phyloP scores from a whole-genome alignment of 352 stramenopile species.

The Pythium chondricola region DNA sequence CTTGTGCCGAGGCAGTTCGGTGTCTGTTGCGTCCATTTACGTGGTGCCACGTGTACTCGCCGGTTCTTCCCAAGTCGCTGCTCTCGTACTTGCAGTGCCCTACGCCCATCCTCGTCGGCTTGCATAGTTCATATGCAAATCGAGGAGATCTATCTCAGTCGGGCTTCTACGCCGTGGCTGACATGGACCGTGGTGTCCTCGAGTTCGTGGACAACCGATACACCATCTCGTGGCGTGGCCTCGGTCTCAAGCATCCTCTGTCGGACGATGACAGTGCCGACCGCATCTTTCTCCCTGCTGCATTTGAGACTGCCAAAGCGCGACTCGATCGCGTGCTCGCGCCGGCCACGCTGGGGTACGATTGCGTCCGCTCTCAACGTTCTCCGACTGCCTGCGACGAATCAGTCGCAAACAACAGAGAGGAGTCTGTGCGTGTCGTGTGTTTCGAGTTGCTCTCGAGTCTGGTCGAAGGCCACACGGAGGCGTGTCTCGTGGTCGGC shows the following conservation, averaged over 20 bases:
- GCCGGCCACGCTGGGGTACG: constrained; percentile 9
- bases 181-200: constrained; percentile 62
- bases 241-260: constrained; percentile 32
- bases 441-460: constrained; percentile 66
- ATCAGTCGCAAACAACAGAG: constrained; percentile 7
- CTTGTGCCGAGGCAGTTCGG: constrained; percentile 78
- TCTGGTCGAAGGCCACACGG: constrained; percentile 60
- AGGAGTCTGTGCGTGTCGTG: constrained; percentile 40
- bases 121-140: constrained; percentile 66
- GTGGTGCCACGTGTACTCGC: constrained; percentile 88
- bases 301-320: constrained; percentile 37
- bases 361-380: too few relatives aligned
- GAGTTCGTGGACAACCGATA: constrained; percentile 59
- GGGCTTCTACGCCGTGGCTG: constrained; percentile 67
- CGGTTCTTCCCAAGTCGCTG: constrained; percentile 76
- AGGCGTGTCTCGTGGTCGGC: constrained; percentile 71
- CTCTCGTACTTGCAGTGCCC: constrained; percentile 87
- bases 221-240: constrained; percentile 40
- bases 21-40: constrained; percentile 82
- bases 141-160: constrained; percentile 53
- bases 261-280: constrained; percentile 26
- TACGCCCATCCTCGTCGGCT: constrained; percentile 84
- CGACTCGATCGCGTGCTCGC: constrained; percentile 49
- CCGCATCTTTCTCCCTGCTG: constrained; percentile 41
- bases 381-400: not conserved